Evolutionary conservation across 305 asterid genomes (phyloP).

Genomic region (Fraxinus nigra): DNA sequence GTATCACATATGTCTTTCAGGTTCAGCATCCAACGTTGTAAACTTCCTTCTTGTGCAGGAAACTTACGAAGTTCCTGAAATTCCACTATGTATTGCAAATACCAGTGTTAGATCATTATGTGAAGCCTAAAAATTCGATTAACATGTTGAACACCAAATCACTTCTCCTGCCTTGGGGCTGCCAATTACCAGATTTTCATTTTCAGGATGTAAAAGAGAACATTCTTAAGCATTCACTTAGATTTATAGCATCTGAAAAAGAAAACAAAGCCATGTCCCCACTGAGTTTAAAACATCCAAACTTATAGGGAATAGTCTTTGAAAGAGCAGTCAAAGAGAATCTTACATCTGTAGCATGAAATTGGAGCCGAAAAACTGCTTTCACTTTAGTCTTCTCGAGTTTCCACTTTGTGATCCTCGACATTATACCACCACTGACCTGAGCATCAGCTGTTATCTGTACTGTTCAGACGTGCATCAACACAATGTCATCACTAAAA

Average conservation of each 20-base stretch:
- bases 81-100: background rate
- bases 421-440: conserved; percentile 59
- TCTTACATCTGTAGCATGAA: conserved; percentile 94
- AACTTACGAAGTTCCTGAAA: background rate
- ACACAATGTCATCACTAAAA: conserved; percentile 21
- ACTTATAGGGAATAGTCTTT: background rate
- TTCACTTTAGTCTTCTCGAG: conserved; percentile 95
- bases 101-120: background rate
- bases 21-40: background rate
- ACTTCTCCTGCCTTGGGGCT: background rate
- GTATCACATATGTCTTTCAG: background rate
- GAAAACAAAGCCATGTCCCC: background rate
- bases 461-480: conserved; percentile 6
- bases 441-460: conserved; percentile 42
- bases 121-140: background rate
- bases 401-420: conserved; percentile 92
- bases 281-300: background rate
- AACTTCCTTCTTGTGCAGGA: conserved; percentile 1
- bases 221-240: background rate
- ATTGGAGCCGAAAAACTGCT: conserved; percentile 98
- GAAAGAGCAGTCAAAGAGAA: conserved; percentile 9
- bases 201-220: background rate
- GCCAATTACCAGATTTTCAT: background rate
- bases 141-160: background rate
- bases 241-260: background rate